Conservation (phyloP, 495 filamentous ascomycete genomes). For the Letharia columbiana region DNA sequence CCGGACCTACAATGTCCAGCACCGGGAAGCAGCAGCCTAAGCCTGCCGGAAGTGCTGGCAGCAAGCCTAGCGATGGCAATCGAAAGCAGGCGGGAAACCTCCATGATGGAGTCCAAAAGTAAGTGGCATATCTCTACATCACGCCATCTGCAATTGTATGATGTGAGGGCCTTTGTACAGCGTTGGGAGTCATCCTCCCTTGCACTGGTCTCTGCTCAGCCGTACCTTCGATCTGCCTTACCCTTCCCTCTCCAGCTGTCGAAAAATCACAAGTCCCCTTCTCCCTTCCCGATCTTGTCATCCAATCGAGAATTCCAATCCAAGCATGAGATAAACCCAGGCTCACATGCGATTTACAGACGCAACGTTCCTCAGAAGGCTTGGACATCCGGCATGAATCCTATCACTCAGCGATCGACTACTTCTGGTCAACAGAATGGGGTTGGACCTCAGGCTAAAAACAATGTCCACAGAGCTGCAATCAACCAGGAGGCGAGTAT, state of each 20-base stretch:
- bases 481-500: slow-evolving; percentile 45
- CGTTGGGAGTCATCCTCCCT: not conserved
- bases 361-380: slow-evolving; percentile 50
- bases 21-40: slow-evolving; percentile 41
- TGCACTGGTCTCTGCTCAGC: not conserved
- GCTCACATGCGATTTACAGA: slow-evolving; percentile 27
- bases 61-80: slow-evolving; percentile 42
- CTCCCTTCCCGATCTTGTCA: not conserved
- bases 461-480: slow-evolving; percentile 34
- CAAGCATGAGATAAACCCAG: not conserved
- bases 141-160: not conserved
- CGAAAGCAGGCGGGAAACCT: slow-evolving; percentile 52
- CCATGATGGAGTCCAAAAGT: slow-evolving; percentile 48
- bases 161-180: not conserved
- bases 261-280: not conserved
- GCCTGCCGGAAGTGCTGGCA: slow-evolving; percentile 32
- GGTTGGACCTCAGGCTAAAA: slow-evolving; percentile 37
- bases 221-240: not conserved
- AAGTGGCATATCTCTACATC: slow-evolving; percentile 22
- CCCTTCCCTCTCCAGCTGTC: not conserved
- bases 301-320: not conserved
- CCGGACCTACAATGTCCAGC: slow-evolving; percentile 30
- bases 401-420: slow-evolving; percentile 50
- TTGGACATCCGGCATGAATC: slow-evolving; percentile 57
- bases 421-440: slow-evolving; percentile 47